A percentile compares a stretch with the other conserved stretches of the same genome.
phyloP scores from a whole-genome alignment of 345 rosid genomes.

The Conringia planisiliqua region DNA sequence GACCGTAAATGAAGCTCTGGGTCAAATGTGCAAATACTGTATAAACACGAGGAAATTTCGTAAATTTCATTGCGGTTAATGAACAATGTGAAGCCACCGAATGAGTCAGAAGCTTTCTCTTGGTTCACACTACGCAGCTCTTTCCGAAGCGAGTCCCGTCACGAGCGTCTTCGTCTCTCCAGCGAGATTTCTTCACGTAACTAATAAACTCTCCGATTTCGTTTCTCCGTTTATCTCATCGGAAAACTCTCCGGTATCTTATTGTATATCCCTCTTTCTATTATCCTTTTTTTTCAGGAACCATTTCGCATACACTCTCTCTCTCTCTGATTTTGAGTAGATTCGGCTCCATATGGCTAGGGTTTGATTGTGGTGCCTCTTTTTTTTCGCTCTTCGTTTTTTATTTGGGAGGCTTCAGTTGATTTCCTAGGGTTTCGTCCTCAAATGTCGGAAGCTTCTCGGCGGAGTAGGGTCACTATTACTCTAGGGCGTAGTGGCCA shows the following conservation, averaged over 20 bases:
- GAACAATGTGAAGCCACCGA: conserved; percentile 19
- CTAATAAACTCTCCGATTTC: not conserved
- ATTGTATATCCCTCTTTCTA: not conserved
- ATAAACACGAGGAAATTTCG: not conserved
- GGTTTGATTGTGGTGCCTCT: conserved; percentile 22
- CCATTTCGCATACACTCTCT: not conserved
- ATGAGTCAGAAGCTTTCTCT: conserved; percentile 16
- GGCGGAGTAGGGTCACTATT: conserved; percentile 67
- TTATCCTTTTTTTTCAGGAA: conserved; percentile 1
- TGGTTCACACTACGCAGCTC: not conserved
- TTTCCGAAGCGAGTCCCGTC: not conserved
- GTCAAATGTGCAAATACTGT: not conserved
- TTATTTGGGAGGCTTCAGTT: not conserved
- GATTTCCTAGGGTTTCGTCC: conserved; percentile 38
- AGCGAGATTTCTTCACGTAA: conserved; percentile 4
- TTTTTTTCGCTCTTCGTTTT: not conserved
- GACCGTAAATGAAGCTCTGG: not conserved
- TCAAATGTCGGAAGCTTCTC: conserved; percentile 69
- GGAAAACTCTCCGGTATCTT: not conserved
- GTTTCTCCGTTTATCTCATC: not conserved
- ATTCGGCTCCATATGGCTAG: conserved; percentile 13
- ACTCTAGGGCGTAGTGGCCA: conserved; percentile 83
- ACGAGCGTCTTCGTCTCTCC: conserved; percentile 11
- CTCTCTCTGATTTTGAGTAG: conserved; percentile 11
- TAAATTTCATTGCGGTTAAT: not conserved